phyloP scores from a whole-genome alignment of 345 rosid species.

The Gossypium turneri region DNA sequence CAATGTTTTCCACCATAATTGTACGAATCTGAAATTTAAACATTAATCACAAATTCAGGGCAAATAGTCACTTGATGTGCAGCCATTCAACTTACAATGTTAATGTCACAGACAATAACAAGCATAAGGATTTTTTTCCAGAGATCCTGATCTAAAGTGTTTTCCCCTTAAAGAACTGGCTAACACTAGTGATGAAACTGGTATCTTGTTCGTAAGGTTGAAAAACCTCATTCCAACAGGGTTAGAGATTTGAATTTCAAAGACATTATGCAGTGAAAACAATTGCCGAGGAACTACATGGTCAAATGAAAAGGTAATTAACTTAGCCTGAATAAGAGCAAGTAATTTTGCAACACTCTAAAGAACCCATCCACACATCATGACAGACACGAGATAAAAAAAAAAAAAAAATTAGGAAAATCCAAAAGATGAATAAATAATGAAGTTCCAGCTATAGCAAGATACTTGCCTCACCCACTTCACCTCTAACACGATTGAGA shows the following conservation, averaged over 20 bases:
- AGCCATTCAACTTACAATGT: not conserved
- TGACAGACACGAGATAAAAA: not conserved
- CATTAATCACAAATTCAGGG: not conserved
- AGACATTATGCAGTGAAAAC: not conserved
- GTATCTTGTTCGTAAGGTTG: not conserved
- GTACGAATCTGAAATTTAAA: conserved; percentile 61
- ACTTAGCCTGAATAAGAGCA: not conserved
- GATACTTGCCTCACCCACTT: conserved; percentile 77
- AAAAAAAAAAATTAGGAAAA: not conserved
- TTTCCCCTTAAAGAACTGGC: not conserved
- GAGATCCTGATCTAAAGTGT: not conserved
- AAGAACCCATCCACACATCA: conserved; percentile 3
- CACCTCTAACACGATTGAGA: conserved; percentile 88
- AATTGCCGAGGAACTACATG: not conserved
- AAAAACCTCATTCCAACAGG: not conserved
- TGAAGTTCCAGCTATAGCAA: conserved; percentile 11
- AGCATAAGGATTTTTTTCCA: not conserved
- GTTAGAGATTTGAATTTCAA: not conserved
- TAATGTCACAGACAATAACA: conserved; percentile 4
- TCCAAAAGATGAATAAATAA: not conserved
- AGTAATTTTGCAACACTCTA: not conserved
- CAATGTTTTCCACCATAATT: conserved; percentile 94
- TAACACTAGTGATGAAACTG: not conserved
- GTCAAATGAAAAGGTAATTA: not conserved
- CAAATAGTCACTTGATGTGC: conserved; percentile 1